These are phyloP conservation scores for Onygenales sp. DNA, from an alignment of 2,329 filamentous ascomycete genomes.

Conservation along the genomic window DNA sequence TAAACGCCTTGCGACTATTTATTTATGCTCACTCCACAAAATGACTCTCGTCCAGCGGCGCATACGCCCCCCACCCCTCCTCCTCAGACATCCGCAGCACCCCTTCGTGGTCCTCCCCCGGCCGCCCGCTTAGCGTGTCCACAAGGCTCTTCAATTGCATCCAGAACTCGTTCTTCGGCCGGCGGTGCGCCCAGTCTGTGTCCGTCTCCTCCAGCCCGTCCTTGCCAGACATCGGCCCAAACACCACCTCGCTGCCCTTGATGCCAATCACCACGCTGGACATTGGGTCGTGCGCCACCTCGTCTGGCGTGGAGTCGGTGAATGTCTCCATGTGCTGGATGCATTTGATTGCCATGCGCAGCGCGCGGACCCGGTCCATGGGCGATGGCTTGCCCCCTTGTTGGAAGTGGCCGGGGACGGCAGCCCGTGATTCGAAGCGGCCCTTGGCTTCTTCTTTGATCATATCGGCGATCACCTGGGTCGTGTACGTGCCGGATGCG, in stretches of 20 bases:
- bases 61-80: constrained; percentile 9
- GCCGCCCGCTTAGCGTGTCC: constrained; percentile 71
- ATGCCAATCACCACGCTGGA: constrained; percentile 83
- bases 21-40: neutral
- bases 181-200: constrained; percentile 86
- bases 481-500: constrained; percentile 80
- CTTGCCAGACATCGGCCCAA: constrained; percentile 58
- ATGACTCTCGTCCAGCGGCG: neutral
- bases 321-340: constrained; percentile 83
- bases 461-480: constrained; percentile 88
- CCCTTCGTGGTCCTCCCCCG: constrained; percentile 24
- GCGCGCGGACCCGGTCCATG: constrained; percentile 91
- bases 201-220: constrained; percentile 64
- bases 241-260: constrained; percentile 80
- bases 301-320: constrained; percentile 53
- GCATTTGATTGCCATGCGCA: constrained; percentile 86
- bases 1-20: too few species aligned
- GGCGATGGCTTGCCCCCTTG: constrained; percentile 87
- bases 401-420: constrained; percentile 88
- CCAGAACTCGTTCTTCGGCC: constrained; percentile 83
- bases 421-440: constrained; percentile 84
- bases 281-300: constrained; percentile 63
- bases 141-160: constrained; percentile 68
- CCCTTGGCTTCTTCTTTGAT: constrained; percentile 89
- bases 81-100: constrained; percentile 16